Conservation (phyloP, 306 rosid genomes). For the Lupinus albus region DNA sequence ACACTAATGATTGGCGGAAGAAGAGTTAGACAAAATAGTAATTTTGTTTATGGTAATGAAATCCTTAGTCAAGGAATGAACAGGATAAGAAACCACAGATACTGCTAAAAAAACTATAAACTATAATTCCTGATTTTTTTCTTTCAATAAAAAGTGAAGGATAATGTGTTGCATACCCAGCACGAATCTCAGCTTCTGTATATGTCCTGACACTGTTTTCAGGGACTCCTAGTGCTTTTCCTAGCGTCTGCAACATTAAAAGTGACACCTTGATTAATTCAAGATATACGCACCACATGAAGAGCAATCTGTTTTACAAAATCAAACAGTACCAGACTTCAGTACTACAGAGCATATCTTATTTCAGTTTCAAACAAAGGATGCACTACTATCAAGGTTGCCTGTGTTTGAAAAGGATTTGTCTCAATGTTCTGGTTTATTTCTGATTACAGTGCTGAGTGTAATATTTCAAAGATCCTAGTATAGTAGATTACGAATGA, state of each 20-base stretch:
- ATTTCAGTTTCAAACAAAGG: conserved; percentile 28
- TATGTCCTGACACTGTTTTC: conserved; percentile 84
- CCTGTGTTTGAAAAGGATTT: not conserved
- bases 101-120: conserved; percentile 19
- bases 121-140: conserved; percentile 18
- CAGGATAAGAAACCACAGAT: conserved; percentile 31
- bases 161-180: conserved; percentile 61
- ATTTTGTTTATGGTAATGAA: conserved; percentile 25
- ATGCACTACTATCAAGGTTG: conserved; percentile 18
- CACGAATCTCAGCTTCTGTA: conserved; percentile 95
- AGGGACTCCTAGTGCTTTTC: conserved; percentile 87
- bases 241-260: conserved; percentile 65
- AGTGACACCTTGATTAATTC: conserved; percentile 29
- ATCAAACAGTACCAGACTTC: conserved; percentile 20
- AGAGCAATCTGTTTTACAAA: conserved; percentile 12
- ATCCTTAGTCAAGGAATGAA: conserved; percentile 30
- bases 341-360: conserved; percentile 15
- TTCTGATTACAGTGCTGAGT: no score
- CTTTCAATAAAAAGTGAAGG: conserved; percentile 20
- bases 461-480: not conserved
- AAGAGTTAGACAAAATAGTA: conserved; percentile 40
- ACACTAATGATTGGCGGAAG: conserved; percentile 57
- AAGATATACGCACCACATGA: conserved; percentile 35
- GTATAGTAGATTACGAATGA: conserved; percentile 21
- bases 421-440: no score